Evolutionary conservation across 305 asterid genomes (phyloP), one percentile per base, ranked within the genome.

Genomic region (Nicotiana rustica): DNA sequence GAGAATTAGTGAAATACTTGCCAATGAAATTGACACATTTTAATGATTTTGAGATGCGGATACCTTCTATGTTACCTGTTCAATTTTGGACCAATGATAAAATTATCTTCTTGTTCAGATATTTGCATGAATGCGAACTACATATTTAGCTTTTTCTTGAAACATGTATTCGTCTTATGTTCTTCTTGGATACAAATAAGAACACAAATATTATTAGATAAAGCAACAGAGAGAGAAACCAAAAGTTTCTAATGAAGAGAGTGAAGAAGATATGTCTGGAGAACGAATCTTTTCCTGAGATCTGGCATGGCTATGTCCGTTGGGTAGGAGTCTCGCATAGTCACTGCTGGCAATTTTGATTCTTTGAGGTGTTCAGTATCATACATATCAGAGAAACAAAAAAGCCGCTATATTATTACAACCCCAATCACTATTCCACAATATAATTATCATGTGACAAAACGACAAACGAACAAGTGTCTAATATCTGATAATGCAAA

Each of bases 231-330:
- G 62, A 49, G 59, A 21, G 62, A 2, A 41, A 44, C 61, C 41
- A 47, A 49, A 47, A 13, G 25, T 18, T 70, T 69, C 44, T 44
- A 21, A 71, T 21, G 61, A 47, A 47, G 61, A 73, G 21, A 73
- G 13, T 44, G 79, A 47, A 44, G 38, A 71, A 10, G 0, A 41
- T 21, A 14, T 19, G 62, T 73, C 21, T 44, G 62, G 61, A 47
- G 21, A 49, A 47, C 13, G 62, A 47, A 73, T 47, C 62, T 49
- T 71, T 73, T 21, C 5, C 21, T 49, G 14, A 49, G 79, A 73
- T 73, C 62, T 13, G 44, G 79, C 79, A 73, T 49, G 41, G 62
- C 6, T 73, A 49, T 73, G 62, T 49, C 17, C 17, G 79, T 73
- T 73, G 64, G 62, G 14, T 49, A 49, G 79, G 49, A 49, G 38